Base-by-base conservation (phyloP, 1,284 basidiomycete genomes). In the Peniophora sp. region DNA sequence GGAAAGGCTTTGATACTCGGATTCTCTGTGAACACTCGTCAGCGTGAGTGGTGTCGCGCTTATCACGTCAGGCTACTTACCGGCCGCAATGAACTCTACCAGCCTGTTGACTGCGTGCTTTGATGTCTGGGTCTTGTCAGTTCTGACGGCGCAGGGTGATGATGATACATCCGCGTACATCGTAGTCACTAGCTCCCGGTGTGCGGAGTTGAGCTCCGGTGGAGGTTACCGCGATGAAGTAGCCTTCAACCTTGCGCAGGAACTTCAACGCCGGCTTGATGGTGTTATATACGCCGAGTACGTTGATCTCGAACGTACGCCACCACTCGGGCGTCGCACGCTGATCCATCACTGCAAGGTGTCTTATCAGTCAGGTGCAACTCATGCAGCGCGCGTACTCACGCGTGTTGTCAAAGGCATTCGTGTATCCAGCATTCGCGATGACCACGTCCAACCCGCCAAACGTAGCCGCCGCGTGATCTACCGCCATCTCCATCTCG, bases 371-470 rank as follows among this genome's bases (percentile, higher is more conserved):
- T n/a, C n/a, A 5, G 8, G 37, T 20, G 15, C 12, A 6, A 12
- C 15, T 8, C n/a, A 41, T 5, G n/a, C n/a, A 17, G 15, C 8
- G n/a, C 8, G 15, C 10, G 12, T 12, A 41, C 39, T n/a, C 8
- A 41, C 39, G n/a, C 15, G 5, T 22, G n/a, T n/a, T n/a, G n/a
- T 41, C 20, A 15, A 41, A 41, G 39, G 39, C n/a, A n/a, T n/a
- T 41, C 15, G 39, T 22, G n/a, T n/a, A n/a, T 14, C 46, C 52
- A 18, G 51, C 54, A 48, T 54, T 54, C 15, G 47, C 49, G 35
- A 55, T 42, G 22, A 52, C 54, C 15, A 55, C 24, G 43, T 55
- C 54, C 23, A 55, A 27, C 22, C 36, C 47, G 2, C 54, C 54
- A 34, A 54, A 54, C 23, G 15, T 32, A 8, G 54, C 52, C 3